Evolutionary conservation across 805 yeast genomes (phyloP).

Genomic region (Candida coquimbonensis): DNA sequence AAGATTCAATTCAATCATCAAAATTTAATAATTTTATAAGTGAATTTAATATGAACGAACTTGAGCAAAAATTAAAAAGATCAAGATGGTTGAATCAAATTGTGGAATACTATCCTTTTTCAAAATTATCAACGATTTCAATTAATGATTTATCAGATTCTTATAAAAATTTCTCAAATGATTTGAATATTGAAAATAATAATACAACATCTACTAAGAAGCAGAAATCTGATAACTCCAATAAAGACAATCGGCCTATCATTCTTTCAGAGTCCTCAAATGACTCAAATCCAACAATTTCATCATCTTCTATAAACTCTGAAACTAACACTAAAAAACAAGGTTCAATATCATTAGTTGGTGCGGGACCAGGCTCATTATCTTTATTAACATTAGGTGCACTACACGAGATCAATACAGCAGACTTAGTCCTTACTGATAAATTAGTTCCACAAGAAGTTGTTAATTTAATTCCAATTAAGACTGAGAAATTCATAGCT

Average conservation of each 20-base stretch:
- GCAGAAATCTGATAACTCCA: background rate
- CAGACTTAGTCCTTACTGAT: constrained; percentile 83
- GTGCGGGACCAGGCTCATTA: constrained; percentile 90
- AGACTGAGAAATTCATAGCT: constrained; percentile 76
- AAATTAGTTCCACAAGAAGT: constrained; percentile 89
- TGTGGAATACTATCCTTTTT: constrained; percentile 83
- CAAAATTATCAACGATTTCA: constrained; percentile 51
- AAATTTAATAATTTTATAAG: constrained; percentile 54
- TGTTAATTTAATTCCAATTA: constrained; percentile 69
- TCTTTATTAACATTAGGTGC: constrained; percentile 84
- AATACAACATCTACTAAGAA: constrained; percentile 26
- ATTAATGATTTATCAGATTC: constrained; percentile 48
- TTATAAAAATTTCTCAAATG: constrained; percentile 18
- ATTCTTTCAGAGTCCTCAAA: background rate
- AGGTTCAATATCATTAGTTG: constrained; percentile 76
- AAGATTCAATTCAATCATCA: constrained; percentile 58
- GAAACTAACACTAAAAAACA: constrained; percentile 3
- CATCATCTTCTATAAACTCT: background rate
- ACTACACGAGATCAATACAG: constrained; percentile 65
- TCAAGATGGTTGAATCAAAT: constrained; percentile 84
- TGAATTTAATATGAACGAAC: constrained; percentile 49
- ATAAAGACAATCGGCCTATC: background rate
- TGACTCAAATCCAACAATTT: too few relatives aligned
- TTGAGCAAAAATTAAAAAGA: constrained; percentile 48
- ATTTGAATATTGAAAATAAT: too few relatives aligned